Evolutionary conservation across 148 eudicot genomes (phyloP), one percentile per base, ranked within the genome.

Genomic region (Diospyros kaki): DNA sequence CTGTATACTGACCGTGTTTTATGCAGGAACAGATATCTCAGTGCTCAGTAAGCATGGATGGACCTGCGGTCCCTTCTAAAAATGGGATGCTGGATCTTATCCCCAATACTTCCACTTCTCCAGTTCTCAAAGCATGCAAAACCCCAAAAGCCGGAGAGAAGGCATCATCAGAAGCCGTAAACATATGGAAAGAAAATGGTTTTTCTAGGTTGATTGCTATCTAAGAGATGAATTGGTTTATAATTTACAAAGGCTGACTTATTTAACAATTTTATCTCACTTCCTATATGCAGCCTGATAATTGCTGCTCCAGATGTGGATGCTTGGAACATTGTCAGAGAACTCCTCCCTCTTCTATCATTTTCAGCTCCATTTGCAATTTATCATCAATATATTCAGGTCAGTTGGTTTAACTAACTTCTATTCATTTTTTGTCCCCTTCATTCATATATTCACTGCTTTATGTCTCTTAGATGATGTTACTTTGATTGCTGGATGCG

Each of bases 361-460:
- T 88, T 74, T 83, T 92, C 98, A 2, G 97, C 97, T 41, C 85
- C 98, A 53, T 95, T 95, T 79, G 98, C 90, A 40, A 84, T 95
- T 66, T 95, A 89, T 85, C 97, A 92, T 80, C 98, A 90, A 72
- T 87, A 92, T 83, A 85, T 87, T 75, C 94, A 95, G 96, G 98
- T 94, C 28, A 68, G 40, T 64, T 58, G 41, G 45, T 54, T 59
- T 66, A 53, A 46, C 46, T 40, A 14, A 6, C 50, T 58, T 48
- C 6, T 55, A 44, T 55, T 56, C 38, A 41, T 50, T 53, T 28
- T 42, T 39, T 4, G 3, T 68, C 13, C 50, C 28, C 50, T 68
- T 48, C 4, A 9, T 9, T 50, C 18, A 44, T 50, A 46, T 41
- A 46, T 67, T 67, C 28, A 15, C 44, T 9, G 42, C 64, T 44